A percentile compares a stretch with the other conserved stretches of the same genome.
These are phyloP conservation scores for Erodium texanum DNA, from an alignment of 441 rosid species.

Conservation along the genomic window DNA sequence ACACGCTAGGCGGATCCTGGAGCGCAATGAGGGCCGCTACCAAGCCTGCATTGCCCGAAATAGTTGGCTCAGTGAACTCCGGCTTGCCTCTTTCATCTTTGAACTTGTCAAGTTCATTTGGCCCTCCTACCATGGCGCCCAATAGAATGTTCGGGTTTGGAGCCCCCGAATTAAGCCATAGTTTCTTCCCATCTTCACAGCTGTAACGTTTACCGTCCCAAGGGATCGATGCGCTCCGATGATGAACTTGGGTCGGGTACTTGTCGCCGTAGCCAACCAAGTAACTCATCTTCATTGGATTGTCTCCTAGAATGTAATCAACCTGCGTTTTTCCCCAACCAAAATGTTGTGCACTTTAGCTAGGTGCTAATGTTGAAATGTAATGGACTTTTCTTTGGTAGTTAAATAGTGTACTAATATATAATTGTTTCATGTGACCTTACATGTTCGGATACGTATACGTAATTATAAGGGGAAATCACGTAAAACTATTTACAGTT, in stretches of 20 bases:
- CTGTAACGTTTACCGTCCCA: slow-evolving; percentile 26
- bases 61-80: slow-evolving; percentile 33
- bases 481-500: no score
- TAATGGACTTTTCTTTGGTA: no score
- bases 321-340: slow-evolving; percentile 16
- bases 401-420: no score
- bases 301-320: slow-evolving; percentile 35
- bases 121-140: slow-evolving; percentile 40
- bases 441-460: no score
- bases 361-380: background rate
- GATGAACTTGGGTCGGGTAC: slow-evolving; percentile 32
- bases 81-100: slow-evolving; percentile 28
- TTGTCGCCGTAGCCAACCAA: slow-evolving; percentile 31
- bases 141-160: slow-evolving; percentile 32
- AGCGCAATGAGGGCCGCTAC: slow-evolving; percentile 37
- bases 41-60: slow-evolving; percentile 35
- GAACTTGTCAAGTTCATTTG: slow-evolving; percentile 27
- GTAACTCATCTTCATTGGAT: slow-evolving; percentile 41
- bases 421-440: no score
- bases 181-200: slow-evolving; percentile 26
- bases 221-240: slow-evolving; percentile 32
- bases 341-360: background rate
- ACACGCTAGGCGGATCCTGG: slow-evolving; percentile 33
- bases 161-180: slow-evolving; percentile 28
- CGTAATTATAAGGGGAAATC: no score